phyloP scores from a whole-genome alignment of 768 basidiomycete genomes.

The Suillus ampliporus region DNA sequence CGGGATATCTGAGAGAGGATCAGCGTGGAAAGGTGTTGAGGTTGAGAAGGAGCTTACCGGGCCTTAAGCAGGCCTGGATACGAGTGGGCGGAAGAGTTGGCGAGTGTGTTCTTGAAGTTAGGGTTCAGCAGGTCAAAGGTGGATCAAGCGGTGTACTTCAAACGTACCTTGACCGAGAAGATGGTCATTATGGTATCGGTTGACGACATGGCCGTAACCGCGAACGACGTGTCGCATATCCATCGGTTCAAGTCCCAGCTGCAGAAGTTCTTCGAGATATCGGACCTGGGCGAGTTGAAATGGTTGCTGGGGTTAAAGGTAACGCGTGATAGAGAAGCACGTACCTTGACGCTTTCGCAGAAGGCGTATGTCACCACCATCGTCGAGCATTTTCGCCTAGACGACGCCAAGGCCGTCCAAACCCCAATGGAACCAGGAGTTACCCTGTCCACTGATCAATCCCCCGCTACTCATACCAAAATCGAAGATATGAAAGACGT shows the following conservation, averaged over 20 bases:
- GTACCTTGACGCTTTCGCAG: slow-evolving; percentile 24
- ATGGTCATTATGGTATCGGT: slow-evolving; percentile 39
- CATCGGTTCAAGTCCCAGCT: neutral
- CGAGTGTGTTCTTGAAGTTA: neutral
- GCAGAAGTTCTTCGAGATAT: slow-evolving; percentile 11
- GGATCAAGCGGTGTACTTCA: neutral
- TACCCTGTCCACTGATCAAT: slow-evolving; percentile 2
- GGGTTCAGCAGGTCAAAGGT: neutral
- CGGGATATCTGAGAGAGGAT: slow-evolving; percentile 25
- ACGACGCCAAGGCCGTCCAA: slow-evolving; percentile 22
- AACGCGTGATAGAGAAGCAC: slow-evolving; percentile 12
- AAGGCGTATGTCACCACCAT: slow-evolving; percentile 25
- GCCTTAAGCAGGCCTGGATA: slow-evolving; percentile 42
- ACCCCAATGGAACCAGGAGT: slow-evolving; percentile 24
- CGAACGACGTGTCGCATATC: slow-evolving; percentile 17
- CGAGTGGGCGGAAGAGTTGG: slow-evolving; percentile 36
- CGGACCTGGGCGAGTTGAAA: slow-evolving; percentile 22
- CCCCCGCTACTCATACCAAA: slow-evolving; percentile 2
- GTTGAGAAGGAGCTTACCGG: slow-evolving; percentile 40
- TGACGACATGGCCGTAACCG: slow-evolving; percentile 38
- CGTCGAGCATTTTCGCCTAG: slow-evolving; percentile 26
- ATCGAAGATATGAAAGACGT: neutral
- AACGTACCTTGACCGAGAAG: neutral
- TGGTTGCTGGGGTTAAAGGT: slow-evolving; percentile 32
- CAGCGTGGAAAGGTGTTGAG: slow-evolving; percentile 31